Base-by-base conservation (phyloP, 1,139 yeast species). In the Geotrichum histeridarum region DNA sequence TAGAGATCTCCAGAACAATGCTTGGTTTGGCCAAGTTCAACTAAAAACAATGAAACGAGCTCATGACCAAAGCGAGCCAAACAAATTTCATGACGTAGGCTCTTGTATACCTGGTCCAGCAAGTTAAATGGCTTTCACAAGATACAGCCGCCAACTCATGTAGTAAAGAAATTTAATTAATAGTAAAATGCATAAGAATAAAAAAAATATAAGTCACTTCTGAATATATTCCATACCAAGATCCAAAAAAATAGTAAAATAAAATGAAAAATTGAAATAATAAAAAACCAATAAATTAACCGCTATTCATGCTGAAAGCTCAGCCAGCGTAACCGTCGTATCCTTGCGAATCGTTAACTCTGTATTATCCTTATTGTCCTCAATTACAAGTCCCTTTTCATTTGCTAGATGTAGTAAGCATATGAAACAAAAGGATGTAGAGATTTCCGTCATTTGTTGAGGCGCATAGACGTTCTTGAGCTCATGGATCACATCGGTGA, bases 391-490 rank as follows among this genome's bases (percentile, higher is more conserved):
- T 0, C 93, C 93, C 65, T 89, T 88, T 66, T 90, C 97, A 66
- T 90, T 90, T 8, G 97, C 96, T 61, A 90, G 75, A 71, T 90
- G 97, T 41, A 89, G 72, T 59, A 88, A 72, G 65, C 96, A 87
- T 57, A 89, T 87, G 65, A 89, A 90, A 65, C 89, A 87, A 69
- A 87, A 86, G 72, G 95, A 85, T 0, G 96, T 89, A 1, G 96
- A 86, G 8, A 90, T 71, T 57, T 90, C 96, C 12, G 68, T 62
- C 61, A 70, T 61, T 44, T 73, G 73, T 46, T 68, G 67, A 11
- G 65, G 62, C 5, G 67, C 63, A 58, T 74, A 74, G 42, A 64
- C 65, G 1, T 64, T 57, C 39, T 64, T 63, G 37, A 75, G 67
- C 1, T 67, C 69, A 12, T 63, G 63, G 9, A 81, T 77, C 44